These are phyloP conservation scores for Penicillium egyptiacum DNA, from an alignment of 495 filamentous ascomycete species.

Conservation along the genomic window DNA sequence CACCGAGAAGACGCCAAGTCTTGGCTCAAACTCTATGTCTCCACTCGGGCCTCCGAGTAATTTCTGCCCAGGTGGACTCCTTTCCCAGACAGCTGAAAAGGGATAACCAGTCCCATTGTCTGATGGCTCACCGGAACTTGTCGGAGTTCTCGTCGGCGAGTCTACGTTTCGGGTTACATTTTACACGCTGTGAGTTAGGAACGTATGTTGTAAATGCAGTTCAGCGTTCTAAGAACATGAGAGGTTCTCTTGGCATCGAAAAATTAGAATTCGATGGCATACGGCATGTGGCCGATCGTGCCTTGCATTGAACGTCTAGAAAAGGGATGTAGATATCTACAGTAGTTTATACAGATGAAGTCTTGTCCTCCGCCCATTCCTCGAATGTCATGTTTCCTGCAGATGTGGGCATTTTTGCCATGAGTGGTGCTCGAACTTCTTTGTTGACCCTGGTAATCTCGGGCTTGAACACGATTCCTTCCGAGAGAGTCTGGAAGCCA, in stretches of 20 bases:
- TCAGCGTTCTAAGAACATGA: neutral
- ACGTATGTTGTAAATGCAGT: neutral
- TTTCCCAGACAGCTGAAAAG: neutral
- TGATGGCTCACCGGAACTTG: too few relatives aligned
- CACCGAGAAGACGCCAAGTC: neutral
- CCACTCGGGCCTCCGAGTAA: neutral
- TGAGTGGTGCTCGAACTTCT: slow-evolving; percentile 12
- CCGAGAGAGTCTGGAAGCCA: slow-evolving; percentile 11
- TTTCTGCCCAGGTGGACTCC: neutral
- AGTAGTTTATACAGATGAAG: neutral
- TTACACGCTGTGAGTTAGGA: neutral
- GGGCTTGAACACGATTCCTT: slow-evolving; percentile 7
- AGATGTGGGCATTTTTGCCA: slow-evolving; percentile 15
- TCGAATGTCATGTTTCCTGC: slow-evolving; percentile 1
- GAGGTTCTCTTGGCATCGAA: neutral
- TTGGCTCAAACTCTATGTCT: slow-evolving; percentile 1
- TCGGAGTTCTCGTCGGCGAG: neutral
- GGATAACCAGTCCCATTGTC: neutral
- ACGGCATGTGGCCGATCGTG: neutral
- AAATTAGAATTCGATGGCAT: neutral
- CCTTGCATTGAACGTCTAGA: neutral
- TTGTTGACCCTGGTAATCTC: slow-evolving; percentile 10
- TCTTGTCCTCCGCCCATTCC: slow-evolving; percentile 2
- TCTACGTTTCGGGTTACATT: neutral
- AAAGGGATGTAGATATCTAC: neutral